phyloP scores from a whole-genome alignment of 164 flowering plant genomes.

The Cinnamomum chago region DNA sequence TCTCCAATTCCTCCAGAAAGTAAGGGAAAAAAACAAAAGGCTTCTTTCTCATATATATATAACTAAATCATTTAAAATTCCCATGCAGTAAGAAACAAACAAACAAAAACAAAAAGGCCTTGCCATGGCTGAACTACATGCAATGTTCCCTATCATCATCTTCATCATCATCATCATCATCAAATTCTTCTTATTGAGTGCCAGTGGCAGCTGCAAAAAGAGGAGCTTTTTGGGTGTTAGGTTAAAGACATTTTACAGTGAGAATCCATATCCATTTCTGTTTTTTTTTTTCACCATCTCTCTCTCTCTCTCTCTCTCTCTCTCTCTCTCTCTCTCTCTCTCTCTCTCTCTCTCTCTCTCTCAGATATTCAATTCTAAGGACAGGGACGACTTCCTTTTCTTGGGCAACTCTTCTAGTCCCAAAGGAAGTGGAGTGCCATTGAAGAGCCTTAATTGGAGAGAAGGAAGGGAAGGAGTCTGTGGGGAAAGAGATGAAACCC shows the following conservation, averaged over 20 bases:
- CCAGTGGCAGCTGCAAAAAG: neutral
- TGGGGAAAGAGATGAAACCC: neutral
- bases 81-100: neutral
- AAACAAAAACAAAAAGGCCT: neutral
- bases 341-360: no score
- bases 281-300: neutral
- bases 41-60: neutral
- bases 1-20: neutral
- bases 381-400: constrained; percentile 13
- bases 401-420: constrained; percentile 8
- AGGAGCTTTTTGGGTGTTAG: neutral
- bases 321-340: neutral
- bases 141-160: neutral
- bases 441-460: constrained; percentile 12
- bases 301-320: neutral
- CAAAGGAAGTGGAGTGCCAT: constrained; percentile 3
- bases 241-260: neutral
- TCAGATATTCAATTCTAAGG: constrained; percentile 8
- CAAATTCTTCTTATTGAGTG: neutral
- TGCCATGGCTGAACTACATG: neutral
- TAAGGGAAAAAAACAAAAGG: neutral
- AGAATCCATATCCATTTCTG: neutral
- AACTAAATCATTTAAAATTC: neutral
- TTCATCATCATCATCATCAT: neutral
- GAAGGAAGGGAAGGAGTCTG: constrained; percentile 5